Conservation (phyloP, 306 rosid genomes). For the Spatholobus suberectus region DNA sequence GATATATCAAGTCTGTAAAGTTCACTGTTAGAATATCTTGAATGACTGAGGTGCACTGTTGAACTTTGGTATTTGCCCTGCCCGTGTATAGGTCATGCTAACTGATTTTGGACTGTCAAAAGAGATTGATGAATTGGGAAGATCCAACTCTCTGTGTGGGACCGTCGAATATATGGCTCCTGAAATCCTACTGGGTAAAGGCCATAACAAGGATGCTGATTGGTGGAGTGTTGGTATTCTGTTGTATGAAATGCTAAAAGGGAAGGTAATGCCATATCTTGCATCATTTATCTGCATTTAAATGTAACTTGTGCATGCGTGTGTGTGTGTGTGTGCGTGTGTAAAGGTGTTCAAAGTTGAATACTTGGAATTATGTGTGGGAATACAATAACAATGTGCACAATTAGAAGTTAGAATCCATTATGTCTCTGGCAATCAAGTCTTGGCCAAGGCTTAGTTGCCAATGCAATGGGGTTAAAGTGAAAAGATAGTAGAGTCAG, state of each 20-base stretch:
- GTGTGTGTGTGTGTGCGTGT: background rate
- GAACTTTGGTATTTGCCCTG: constrained; percentile 14
- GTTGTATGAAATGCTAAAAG: constrained; percentile 91
- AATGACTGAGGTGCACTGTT: constrained; percentile 10
- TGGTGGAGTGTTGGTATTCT: constrained; percentile 98
- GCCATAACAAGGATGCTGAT: constrained; percentile 96
- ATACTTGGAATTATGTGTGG: background rate
- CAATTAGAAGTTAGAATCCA: background rate
- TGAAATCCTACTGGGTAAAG: constrained; percentile 79
- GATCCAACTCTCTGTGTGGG: constrained; percentile 96
- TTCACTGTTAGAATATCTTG: constrained; percentile 16
- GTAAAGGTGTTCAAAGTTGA: constrained; percentile 9
- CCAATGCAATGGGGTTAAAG: constrained; percentile 2
- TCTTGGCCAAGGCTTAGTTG: constrained; percentile 5
- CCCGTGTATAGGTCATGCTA: constrained; percentile 72
- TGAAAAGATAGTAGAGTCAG: constrained; percentile 14
- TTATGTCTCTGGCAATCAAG: background rate
- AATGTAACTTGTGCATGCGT: background rate
- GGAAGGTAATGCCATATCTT: constrained; percentile 68
- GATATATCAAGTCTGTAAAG: background rate
- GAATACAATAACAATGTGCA: background rate
- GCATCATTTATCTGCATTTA: background rate
- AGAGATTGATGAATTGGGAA: constrained; percentile 81
- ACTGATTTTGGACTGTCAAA: constrained; percentile 97
- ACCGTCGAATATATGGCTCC: constrained; percentile 98